phyloP scores from a whole-genome alignment of 352 stramenopile genomes.

The Globisporangium cylindrosporum region DNA sequence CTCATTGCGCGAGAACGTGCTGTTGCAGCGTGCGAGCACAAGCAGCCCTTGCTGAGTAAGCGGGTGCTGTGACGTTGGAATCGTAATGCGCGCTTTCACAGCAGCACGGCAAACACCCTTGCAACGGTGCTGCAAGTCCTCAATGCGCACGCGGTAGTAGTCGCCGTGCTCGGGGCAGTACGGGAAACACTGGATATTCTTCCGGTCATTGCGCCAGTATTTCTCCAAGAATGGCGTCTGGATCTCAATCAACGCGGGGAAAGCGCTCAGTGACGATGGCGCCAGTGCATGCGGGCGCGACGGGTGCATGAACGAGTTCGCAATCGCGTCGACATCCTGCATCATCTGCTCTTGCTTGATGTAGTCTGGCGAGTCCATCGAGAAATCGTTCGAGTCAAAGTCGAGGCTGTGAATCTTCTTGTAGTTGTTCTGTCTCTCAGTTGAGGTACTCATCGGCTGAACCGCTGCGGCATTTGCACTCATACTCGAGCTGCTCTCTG shows the following conservation, averaged over 20 bases:
- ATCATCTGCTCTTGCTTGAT: conserved; percentile 46
- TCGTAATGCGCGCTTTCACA: conserved; percentile 68
- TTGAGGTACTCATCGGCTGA: background rate
- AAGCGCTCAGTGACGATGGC: conserved; percentile 20
- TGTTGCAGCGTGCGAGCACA: conserved; percentile 80
- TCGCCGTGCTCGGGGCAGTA: conserved; percentile 88
- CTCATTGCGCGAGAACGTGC: conserved; percentile 72
- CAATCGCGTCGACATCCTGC: conserved; percentile 51
- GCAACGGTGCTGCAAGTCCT: conserved; percentile 77
- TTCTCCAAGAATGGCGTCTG: conserved; percentile 85
- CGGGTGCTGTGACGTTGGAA: conserved; percentile 45
- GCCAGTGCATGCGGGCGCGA: conserved; percentile 20
- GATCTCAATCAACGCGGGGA: conserved; percentile 65
- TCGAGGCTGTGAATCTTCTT: conserved; percentile 82
- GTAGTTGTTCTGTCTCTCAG: conserved; percentile 27
- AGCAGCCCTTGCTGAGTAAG: conserved; percentile 39
- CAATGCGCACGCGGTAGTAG: conserved; percentile 87
- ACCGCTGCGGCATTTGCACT: background rate
- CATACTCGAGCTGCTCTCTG: conserved; percentile 6
- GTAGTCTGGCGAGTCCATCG: conserved; percentile 16
- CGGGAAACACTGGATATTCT: conserved; percentile 92
- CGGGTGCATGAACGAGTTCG: conserved; percentile 46
- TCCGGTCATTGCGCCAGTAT: conserved; percentile 91
- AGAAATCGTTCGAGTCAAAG: conserved; percentile 49
- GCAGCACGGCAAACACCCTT: conserved; percentile 83